Base-by-base conservation (phyloP, 2,329 filamentous ascomycete genomes). In the Fusarium temperatum region DNA sequence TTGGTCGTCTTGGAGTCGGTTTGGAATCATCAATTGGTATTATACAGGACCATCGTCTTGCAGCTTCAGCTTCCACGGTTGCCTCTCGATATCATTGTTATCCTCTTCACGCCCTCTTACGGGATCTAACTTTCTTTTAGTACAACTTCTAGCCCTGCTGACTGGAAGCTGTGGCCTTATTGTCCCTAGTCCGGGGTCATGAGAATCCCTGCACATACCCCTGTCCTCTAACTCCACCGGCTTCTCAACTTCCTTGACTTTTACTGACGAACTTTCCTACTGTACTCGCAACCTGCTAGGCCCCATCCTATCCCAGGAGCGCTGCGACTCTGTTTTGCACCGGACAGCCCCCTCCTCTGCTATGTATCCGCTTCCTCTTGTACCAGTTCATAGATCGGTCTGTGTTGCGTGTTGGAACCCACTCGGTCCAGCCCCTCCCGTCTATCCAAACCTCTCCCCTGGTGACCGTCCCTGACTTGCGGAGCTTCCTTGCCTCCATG, bases 371-470 rank as follows among this genome's bases (percentile, higher is more conserved):
- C 72, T 68, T 73, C 53, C 51, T 67, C 50, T 68, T 66, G 63
- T 63, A 74, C 72, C 69, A 76, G 72, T 75, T 76, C 70, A 75
- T 66, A 77, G 75, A 79, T 77, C 75, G 73, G 77, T 79, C 77
- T 77, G 75, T 70, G 76, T 78, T 75, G 63, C 69, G 75, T 70
- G 68, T 73, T 73, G 63, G 63, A 75, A 38, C 48, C 72, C 62
- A 74, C 71, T 69, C 74, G 76, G 77, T 69, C 66, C 70, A 77
- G 75, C 70, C 72, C 77, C 77, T 77, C 66, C 77, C 77, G 67
- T 70, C 63, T 75, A 74, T 67, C 69, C 75, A 77, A 78, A 73
- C 77, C 60, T 65, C 63, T 72, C 74, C 73, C 75, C 74, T 78
- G 74, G 69, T 76, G 73, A 65, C 68, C 32, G 75, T 78, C 72